phyloP scores from a whole-genome alignment of 192 early-diverging fungal genomes.

The Backusella macrospora region DNA sequence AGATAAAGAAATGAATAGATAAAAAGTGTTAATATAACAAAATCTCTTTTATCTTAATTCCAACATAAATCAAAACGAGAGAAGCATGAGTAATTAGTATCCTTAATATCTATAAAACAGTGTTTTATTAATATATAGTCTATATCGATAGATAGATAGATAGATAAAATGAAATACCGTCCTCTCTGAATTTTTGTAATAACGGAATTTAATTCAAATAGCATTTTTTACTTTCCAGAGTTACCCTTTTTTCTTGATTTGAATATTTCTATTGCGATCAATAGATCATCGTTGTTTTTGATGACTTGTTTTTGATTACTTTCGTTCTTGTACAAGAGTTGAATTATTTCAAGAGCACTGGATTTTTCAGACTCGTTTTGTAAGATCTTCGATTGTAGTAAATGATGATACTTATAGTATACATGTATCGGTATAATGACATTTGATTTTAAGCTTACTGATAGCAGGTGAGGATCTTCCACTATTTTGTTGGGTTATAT shows the following conservation, averaged over 20 bases:
- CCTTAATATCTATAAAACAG: too few species aligned
- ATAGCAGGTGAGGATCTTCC: not conserved
- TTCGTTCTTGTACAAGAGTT: slow-evolving; percentile 83
- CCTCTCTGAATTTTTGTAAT: too few species aligned
- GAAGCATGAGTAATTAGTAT: too few species aligned
- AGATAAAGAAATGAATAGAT: too few species aligned
- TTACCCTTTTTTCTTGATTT: slow-evolving; percentile 34
- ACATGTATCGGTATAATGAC: slow-evolving; percentile 66
- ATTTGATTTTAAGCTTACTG: slow-evolving; percentile 60
- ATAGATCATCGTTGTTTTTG: slow-evolving; percentile 89
- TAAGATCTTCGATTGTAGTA: slow-evolving; percentile 55
- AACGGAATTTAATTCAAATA: too few species aligned
- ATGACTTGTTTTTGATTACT: slow-evolving; percentile 79
- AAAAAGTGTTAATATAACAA: too few species aligned
- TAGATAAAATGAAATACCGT: too few species aligned
- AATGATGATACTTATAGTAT: slow-evolving; percentile 57
- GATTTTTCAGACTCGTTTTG: slow-evolving; percentile 63
- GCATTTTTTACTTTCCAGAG: too few species aligned
- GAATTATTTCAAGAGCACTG: slow-evolving; percentile 42
- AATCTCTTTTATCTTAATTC: too few species aligned
- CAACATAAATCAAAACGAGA: too few species aligned
- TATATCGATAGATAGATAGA: too few species aligned
- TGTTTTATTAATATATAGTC: too few species aligned
- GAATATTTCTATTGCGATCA: slow-evolving; percentile 62
- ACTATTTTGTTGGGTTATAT: not conserved